Evolutionary conservation across 2,329 filamentous ascomycete species (phyloP).

Genomic region (Trichoderma cornu-damae): DNA sequence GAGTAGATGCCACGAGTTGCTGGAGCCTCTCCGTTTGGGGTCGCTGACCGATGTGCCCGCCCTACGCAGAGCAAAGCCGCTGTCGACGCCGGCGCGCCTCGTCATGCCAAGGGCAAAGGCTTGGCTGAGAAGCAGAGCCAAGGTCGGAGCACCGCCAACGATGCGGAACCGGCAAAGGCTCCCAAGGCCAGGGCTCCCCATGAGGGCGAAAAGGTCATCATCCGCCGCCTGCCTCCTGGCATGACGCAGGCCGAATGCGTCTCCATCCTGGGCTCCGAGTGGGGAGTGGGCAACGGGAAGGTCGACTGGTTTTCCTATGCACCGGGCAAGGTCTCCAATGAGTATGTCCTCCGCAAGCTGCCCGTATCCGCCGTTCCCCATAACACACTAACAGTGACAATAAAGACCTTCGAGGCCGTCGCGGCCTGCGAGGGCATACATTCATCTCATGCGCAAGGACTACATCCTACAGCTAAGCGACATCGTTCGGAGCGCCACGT

Average conservation of each 20-base stretch:
- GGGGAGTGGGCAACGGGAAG: conserved; percentile 74
- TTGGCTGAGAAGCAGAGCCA: conserved; percentile 29
- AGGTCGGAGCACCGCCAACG: conserved; percentile 26
- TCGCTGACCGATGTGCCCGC: conserved; percentile 12
- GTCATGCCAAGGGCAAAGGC: conserved; percentile 26
- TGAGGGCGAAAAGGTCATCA: conserved; percentile 71
- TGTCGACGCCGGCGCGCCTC: conserved; percentile 22
- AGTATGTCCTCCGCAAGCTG: conserved; percentile 54
- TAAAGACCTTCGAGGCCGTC: conserved; percentile 77
- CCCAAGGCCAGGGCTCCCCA: conserved; percentile 32
- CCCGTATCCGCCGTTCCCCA: too few relatives aligned
- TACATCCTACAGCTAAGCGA: conserved; percentile 65
- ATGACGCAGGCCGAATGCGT: conserved; percentile 76
- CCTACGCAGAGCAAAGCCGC: conserved; percentile 19
- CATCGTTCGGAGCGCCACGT: conserved; percentile 60
- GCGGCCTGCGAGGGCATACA: conserved; percentile 70
- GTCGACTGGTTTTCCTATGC: conserved; percentile 75
- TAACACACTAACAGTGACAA: conserved; percentile 19
- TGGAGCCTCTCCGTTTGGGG: neutral
- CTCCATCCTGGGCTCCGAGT: conserved; percentile 66
- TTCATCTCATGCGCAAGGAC: conserved; percentile 71
- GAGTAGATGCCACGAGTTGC: conserved; percentile 19
- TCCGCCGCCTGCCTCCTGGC: conserved; percentile 80
- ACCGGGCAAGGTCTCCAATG: conserved; percentile 68
- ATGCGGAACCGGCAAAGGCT: conserved; percentile 28